phyloP scores from a whole-genome alignment of 768 basidiomycete species.

The Suillus subaureus region DNA sequence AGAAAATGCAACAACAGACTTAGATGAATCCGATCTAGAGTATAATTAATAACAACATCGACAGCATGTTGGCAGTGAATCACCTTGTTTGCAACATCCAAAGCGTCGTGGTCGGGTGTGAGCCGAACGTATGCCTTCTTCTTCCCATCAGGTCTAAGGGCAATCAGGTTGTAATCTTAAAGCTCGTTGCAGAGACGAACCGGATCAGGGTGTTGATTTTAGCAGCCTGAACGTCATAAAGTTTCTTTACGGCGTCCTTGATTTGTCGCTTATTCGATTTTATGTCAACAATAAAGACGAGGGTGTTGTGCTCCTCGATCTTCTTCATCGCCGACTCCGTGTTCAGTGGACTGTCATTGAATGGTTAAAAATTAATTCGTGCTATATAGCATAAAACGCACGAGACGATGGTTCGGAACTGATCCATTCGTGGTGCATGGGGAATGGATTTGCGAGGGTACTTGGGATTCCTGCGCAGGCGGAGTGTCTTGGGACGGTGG shows the following conservation, averaged over 20 bases:
- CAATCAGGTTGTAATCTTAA: background rate
- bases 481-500: conserved; percentile 94
- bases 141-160: conserved; percentile 87
- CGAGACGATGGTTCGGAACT: conserved; percentile 93
- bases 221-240: conserved; percentile 95
- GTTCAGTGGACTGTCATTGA: conserved; percentile 69
- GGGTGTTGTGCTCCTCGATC: conserved; percentile 99
- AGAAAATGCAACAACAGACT: conserved; percentile 21
- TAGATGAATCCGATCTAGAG: conserved; percentile 92
- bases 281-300: conserved; percentile 97
- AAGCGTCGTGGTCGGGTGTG: conserved; percentile 92
- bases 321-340: conserved; percentile 99
- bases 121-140: conserved; percentile 99
- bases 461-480: conserved; percentile 78
- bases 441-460: conserved; percentile 96
- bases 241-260: conserved; percentile 99
- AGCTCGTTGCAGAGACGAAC: conserved; percentile 44
- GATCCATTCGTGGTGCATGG: conserved; percentile 94
- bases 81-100: conserved; percentile 98
- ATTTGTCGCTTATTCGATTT: conserved; percentile 98
- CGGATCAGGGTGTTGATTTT: conserved; percentile 99
- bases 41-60: background rate
- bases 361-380: background rate
- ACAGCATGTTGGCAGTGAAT: conserved; percentile 17
- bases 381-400: conserved; percentile 42